These are phyloP conservation scores for Leucocoprinus birnbaumii DNA, from an alignment of 768 basidiomycete genomes.

Conservation along the genomic window DNA sequence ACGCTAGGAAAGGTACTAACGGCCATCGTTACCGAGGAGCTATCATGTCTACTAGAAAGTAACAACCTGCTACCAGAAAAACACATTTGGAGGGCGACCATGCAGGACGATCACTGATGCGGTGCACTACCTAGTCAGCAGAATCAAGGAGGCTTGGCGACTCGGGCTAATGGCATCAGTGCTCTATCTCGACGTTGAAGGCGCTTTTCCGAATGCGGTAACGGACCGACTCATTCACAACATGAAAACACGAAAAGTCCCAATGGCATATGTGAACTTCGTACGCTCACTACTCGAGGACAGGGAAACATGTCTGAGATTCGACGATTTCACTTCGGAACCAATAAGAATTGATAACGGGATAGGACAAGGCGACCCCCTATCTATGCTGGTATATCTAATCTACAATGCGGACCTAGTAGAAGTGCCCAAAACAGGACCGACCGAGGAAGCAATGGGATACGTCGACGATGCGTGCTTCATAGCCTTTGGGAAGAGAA, in stretches of 20 bases:
- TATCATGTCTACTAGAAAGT: conserved; percentile 22
- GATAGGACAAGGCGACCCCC: conserved; percentile 23
- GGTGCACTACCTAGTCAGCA: conserved; percentile 26
- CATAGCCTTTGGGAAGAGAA: conserved; percentile 19
- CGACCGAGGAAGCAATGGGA: conserved; percentile 17
- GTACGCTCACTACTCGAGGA: conserved; percentile 9
- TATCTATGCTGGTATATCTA: conserved; percentile 23
- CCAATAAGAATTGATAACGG: conserved; percentile 19
- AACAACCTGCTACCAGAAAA: conserved; percentile 24
- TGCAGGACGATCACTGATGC: conserved; percentile 32
- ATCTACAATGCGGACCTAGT: conserved; percentile 24
- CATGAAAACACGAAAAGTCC: conserved; percentile 21
- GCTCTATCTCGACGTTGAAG: conserved; percentile 38
- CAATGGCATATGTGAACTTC: conserved; percentile 10
- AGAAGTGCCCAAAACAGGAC: neutral
- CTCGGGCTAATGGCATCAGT: conserved; percentile 24
- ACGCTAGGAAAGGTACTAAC: conserved; percentile 26
- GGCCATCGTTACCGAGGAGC: conserved; percentile 18
- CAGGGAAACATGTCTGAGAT: conserved; percentile 14
- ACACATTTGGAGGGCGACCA: conserved; percentile 34
- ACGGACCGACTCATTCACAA: conserved; percentile 25
- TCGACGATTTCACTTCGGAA: conserved; percentile 24
- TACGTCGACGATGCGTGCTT: conserved; percentile 29
- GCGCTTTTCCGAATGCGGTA: conserved; percentile 35
- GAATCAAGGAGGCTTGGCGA: conserved; percentile 34